Evolutionary conservation across 2,329 filamentous ascomycete species (phyloP), one percentile per base, ranked within the genome.

Genomic region (Geosmithia flava): DNA sequence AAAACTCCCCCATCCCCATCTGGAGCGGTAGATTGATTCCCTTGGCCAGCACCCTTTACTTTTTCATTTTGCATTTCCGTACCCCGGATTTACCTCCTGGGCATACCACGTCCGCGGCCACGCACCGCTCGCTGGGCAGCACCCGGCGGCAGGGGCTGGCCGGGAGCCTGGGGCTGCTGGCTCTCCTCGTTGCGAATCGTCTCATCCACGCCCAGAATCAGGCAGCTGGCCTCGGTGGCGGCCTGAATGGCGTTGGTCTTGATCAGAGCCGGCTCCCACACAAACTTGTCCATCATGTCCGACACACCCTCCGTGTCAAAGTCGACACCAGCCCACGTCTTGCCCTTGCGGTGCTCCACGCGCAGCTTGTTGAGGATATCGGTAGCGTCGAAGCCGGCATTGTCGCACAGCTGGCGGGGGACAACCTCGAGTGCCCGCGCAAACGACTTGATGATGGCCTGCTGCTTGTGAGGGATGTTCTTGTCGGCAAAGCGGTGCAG

Each of bases 101-200:
- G 91, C 89, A 97, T 93, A 6, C 43, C 43, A 49, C 88, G 81
- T 53, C 90, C 89, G 56, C 88, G 74, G 51, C 85, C 87, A 53
- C 90, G 78, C 55, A 97, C 69, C 42, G 89, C 91, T 60, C 91
- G 76, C 72, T 97, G 91, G 11, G 91, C 90, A 20, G 91, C 90
- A 55, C 85, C 86, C 1, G 83, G 83, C 4, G 85, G 86, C 55
- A 90, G 71, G 19, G 80, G 77, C 65, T 85, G 76, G 49, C 80
- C 77, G 0, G 91, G 91, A 8, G 81, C 88, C 66, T 95, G 87
- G 20, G 90, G 85, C 65, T 81, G 74, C 58, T 83, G 78, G 59
- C 87, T 95, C 72, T 97, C 90, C 72, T 98, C 88, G 68, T 98
- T 98, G 69, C 83, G 89, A 69, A 98, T 97, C 33, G 93, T 98